Base-by-base conservation (phyloP, 495 filamentous ascomycete genomes). In the Talaromyces adpressus region DNA sequence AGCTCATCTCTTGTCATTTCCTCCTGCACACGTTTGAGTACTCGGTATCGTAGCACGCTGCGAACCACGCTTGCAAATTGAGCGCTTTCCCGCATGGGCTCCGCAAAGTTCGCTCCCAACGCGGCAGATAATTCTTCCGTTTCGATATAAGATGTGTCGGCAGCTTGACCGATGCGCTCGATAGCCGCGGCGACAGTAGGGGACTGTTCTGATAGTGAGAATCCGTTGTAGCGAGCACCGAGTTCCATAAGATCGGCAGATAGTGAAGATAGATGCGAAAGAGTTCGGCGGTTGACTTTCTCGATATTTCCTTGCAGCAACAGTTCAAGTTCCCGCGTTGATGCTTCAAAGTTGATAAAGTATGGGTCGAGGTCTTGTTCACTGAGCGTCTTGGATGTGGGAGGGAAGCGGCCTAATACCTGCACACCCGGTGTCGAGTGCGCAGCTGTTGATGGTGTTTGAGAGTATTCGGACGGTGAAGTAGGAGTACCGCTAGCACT, bases 1-100 rank as follows among this genome's bases (percentile, higher is more conserved):
- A 98, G 77, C 68, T 97, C 91, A 58, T 97, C 95, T 32, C 86
- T 86, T 1, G 92, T 97, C 93, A 97, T 96, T 64, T 98, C 94
- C 72, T 98, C 90, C 66, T 98, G 94, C 22, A 97, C 89, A 18
- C 94, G 84, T 75, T 98, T 98, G 47, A 98, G 74, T 2, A 97
- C 87, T 8, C 94, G 79, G 68, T 95, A 98, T 47, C 91, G 83
- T 18, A 98, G 75, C 25, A 98, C 93, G 61, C 78, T 89, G 18
- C 94, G 85, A 11, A 98, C 94, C 0, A 98, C 90, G 23, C 94
- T 91, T 0, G 94, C 94, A 70, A 98, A 98, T 69, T 98, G 94
- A 16, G 94, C 94, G 66, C 89, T 95, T 73, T 98, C 94, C 36
- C 94, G 84, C 90, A 98, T 95, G 3, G 94, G 94, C 69, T 98